Evolutionary conservation across 2,329 filamentous ascomycete species (phyloP).

Genomic region (Cercospora zeina): DNA sequence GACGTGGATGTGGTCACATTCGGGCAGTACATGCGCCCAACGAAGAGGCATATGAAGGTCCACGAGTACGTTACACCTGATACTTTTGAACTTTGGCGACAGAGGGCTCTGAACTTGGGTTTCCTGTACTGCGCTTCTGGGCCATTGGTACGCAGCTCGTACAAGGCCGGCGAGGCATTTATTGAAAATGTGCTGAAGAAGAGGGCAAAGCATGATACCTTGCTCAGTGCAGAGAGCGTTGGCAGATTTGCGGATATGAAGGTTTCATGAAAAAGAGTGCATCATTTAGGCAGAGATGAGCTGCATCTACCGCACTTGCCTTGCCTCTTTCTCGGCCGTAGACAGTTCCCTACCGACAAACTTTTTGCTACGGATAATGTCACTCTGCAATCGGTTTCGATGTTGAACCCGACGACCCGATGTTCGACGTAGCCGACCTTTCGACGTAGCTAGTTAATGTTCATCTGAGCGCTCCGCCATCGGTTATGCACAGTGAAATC

Average conservation of each 20-base stretch:
- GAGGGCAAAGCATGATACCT: slow-evolving; percentile 52
- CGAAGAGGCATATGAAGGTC: slow-evolving; percentile 95
- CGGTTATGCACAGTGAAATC: no score
- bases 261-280: not conserved
- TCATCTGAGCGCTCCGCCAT: no score
- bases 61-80: slow-evolving; percentile 92
- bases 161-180: slow-evolving; percentile 97
- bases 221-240: slow-evolving; percentile 37
- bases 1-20: slow-evolving; percentile 95
- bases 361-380: no score
- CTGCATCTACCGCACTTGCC: no score
- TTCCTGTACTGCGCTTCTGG: slow-evolving; percentile 96
- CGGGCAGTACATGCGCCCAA: slow-evolving; percentile 99
- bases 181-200: slow-evolving; percentile 98
- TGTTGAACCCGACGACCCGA: no score
- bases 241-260: slow-evolving; percentile 32
- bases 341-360: no score
- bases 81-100: slow-evolving; percentile 86
- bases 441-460: no score
- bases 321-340: no score
- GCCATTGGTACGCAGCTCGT: slow-evolving; percentile 87
- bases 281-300: no score
- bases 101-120: slow-evolving; percentile 87
- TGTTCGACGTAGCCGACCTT: no score
- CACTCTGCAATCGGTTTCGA: no score